Percentiles rank a stretch among this genome's conserved stretches.
These are phyloP conservation scores for Rhododendron henanense DNA, from an alignment of 148 eudicot genomes.

Conservation along the genomic window DNA sequence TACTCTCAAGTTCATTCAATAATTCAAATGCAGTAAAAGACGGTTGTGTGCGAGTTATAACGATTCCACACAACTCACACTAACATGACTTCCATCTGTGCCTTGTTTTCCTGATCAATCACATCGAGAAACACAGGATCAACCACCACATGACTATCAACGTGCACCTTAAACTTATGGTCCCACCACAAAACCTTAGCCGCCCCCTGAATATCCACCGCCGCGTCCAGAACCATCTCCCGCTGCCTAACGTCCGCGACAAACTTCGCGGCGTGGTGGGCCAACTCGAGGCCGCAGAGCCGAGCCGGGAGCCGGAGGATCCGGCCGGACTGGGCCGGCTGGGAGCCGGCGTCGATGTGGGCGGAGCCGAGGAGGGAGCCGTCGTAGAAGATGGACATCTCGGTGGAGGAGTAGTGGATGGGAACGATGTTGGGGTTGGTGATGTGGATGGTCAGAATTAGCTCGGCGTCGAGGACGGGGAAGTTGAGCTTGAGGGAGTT, in stretches of 20 bases:
- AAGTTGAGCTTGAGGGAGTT: slow-evolving; percentile 67
- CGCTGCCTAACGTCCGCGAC: slow-evolving; percentile 56
- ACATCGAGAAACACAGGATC: slow-evolving; percentile 90
- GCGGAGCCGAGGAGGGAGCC: slow-evolving; percentile 74
- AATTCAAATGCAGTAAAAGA: too few species aligned
- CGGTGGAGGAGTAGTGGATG: slow-evolving; percentile 54
- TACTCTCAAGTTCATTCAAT: too few species aligned
- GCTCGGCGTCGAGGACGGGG: slow-evolving; percentile 68
- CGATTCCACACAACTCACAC: too few species aligned
- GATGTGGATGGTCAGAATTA: slow-evolving; percentile 76
- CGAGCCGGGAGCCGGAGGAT: slow-evolving; percentile 58
- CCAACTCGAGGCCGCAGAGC: slow-evolving; percentile 71
- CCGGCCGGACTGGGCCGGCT: slow-evolving; percentile 56
- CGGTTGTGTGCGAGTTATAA: too few species aligned
- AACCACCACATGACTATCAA: slow-evolving; percentile 71
- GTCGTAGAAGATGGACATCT: slow-evolving; percentile 68
- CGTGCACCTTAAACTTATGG: slow-evolving; percentile 70
- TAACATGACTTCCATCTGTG: slow-evolving; percentile 41
- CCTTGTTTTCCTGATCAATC: slow-evolving; percentile 69
- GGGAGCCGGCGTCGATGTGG: slow-evolving; percentile 62
- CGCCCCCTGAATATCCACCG: slow-evolving; percentile 58
- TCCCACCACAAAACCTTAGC: slow-evolving; percentile 78
- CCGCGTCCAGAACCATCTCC: slow-evolving; percentile 77
- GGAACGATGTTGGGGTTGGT: slow-evolving; percentile 82
- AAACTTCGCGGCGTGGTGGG: slow-evolving; percentile 47